Evolutionary conservation across 257 asterid genomes (phyloP), one percentile per base, ranked within the genome.

Genomic region (Solanum sparsipilum): DNA sequence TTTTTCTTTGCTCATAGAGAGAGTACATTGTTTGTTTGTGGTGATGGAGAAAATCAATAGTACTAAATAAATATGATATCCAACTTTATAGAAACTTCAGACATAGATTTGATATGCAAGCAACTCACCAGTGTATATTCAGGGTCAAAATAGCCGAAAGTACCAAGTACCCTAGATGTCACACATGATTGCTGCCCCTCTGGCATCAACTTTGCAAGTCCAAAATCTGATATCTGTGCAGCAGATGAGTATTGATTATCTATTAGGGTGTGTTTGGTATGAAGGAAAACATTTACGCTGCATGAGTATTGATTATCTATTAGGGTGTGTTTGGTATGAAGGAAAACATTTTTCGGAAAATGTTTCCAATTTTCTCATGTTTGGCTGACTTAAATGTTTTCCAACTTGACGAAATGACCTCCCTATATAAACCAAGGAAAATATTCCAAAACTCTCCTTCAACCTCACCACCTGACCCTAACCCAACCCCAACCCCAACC

Each of bases 111-210:
- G 29, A 46, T 71, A 21, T 76, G 65, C 44, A 79, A 81, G 70
- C 70, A 1, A 82, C 86, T 79, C 95, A 97, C 99, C 98, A 93
- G 91, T 86, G 99, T 96, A 88, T 97, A 97, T 91, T 97, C 99
- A 0, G 99, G 99, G 87, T 97, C 99, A 79, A 97, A 97, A 92
- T 97, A 97, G 90, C 99, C 99, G 71, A 96, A 96, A 87, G 99
- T 96, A 38, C 99, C 99, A 7, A 94, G 96, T 87, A 96, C 98
- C 85, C 94, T 93, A 35, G 95, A 97, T 10, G 99, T 96, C 73
- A 94, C 89, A 89, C 98, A 96, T 65, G 93, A 93, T 84, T 96
- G 98, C 88, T 96, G 98, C 32, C 98, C 99, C 88, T 94, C 96
- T 7, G 98, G 98, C 98, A 96, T 97, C 91, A 97, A 76, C 90